A percentile compares a stretch with the other conserved stretches of the same genome.
Conservation (phyloP, 805 yeast genomes). For the Myxozyma udenii region DNA sequence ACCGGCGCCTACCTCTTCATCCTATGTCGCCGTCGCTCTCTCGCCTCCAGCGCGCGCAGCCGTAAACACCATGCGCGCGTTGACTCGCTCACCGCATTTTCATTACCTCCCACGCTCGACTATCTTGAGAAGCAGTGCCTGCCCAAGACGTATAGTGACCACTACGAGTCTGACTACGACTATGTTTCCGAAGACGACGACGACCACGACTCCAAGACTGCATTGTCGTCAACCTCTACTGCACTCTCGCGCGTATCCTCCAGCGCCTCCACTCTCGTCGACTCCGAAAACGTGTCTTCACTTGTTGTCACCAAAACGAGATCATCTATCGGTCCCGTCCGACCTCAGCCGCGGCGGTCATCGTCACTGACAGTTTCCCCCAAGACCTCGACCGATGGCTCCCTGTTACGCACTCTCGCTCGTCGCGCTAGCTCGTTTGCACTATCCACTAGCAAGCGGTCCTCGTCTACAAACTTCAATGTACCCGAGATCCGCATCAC, state of each 20-base stretch:
- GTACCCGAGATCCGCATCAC: slow-evolving; percentile 27
- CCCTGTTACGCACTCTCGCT: neutral
- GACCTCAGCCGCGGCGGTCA: neutral
- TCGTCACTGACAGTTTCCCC: neutral
- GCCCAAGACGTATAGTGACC: neutral
- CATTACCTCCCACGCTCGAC: neutral
- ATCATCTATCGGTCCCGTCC: neutral
- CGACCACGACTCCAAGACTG: too few species aligned
- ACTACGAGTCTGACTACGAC: neutral
- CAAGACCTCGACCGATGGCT: neutral
- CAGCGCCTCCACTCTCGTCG: slow-evolving; percentile 6
- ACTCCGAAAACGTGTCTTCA: neutral
- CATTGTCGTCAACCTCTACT: too few species aligned
- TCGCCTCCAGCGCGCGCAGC: neutral
- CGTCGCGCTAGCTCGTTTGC: slow-evolving; percentile 7
- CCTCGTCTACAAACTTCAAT: neutral
- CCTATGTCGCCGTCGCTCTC: neutral
- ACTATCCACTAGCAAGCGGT: neutral
- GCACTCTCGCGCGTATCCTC: slow-evolving; percentile 1
- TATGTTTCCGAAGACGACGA: neutral
- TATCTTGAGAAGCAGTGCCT: neutral
- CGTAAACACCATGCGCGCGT: neutral
- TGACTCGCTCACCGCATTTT: neutral
- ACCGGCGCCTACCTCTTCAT: neutral
- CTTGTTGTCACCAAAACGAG: neutral